phyloP scores from a whole-genome alignment of 305 asterid genomes.

The Nicotiana rustica region DNA sequence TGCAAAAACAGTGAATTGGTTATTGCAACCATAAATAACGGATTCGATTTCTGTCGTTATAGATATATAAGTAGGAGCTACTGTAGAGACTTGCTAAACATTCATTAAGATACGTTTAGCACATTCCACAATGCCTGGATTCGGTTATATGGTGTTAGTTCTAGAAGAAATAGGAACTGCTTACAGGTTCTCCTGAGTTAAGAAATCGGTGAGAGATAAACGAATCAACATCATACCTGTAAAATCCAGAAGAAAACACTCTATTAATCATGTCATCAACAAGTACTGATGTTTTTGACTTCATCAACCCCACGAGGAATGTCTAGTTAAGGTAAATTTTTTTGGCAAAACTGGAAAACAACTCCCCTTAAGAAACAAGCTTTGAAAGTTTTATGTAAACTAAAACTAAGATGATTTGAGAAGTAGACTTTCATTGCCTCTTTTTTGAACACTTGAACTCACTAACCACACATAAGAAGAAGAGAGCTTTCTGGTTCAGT shows the following conservation, averaged over 20 bases:
- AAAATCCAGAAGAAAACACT: constrained; percentile 35
- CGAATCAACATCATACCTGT: constrained; percentile 86
- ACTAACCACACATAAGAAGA: neutral
- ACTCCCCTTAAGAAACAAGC: neutral
- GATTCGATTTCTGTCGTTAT: neutral
- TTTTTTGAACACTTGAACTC: neutral
- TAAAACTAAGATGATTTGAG: neutral
- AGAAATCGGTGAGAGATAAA: constrained; percentile 74
- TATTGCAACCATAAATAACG: neutral
- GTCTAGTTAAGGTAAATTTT: neutral
- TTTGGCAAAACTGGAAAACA: neutral
- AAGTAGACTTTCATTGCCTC: neutral
- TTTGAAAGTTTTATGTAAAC: neutral
- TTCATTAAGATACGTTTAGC: neutral
- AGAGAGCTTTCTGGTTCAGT: neutral
- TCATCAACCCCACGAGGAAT: neutral
- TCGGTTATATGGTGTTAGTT: constrained; percentile 4
- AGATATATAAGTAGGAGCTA: constrained; percentile 12
- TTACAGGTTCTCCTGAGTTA: constrained; percentile 74
- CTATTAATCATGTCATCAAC: neutral
- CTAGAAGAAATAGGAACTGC: constrained; percentile 42
- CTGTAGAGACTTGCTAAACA: neutral
- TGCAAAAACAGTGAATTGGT: constrained; percentile 35
- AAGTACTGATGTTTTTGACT: neutral
- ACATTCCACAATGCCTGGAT: neutral